These are phyloP conservation scores for Paracoccidioides lutzii DNA, from an alignment of 2,329 filamentous ascomycete genomes.

Conservation along the genomic window DNA sequence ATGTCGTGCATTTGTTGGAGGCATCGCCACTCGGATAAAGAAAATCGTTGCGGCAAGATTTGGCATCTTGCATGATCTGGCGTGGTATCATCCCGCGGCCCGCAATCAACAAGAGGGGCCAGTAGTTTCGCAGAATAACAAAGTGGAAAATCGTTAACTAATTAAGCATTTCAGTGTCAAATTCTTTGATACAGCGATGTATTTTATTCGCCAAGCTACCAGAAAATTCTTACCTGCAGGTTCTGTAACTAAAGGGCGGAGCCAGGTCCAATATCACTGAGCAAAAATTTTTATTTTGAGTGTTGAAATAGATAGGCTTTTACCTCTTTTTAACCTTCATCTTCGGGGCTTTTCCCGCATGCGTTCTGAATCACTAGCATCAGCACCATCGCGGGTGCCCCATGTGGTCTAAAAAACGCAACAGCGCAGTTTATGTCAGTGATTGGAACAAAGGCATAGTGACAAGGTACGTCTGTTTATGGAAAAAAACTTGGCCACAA, in stretches of 20 bases:
- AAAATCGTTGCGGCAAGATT: slow-evolving; percentile 1
- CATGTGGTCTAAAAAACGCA: slow-evolving; percentile 58
- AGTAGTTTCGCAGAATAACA: background rate
- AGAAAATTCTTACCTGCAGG: background rate
- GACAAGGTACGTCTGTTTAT: background rate
- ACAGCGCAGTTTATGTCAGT: slow-evolving; percentile 4
- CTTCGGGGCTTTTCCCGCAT: slow-evolving; percentile 31
- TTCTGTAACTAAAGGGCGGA: background rate
- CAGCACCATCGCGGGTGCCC: slow-evolving; percentile 79
- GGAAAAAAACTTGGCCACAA: background rate
- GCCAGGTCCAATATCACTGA: background rate
- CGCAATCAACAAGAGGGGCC: background rate
- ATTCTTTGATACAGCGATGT: background rate
- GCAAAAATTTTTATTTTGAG: slow-evolving; percentile 1
- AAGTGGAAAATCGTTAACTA: background rate
- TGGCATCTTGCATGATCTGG: background rate
- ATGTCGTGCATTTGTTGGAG: slow-evolving; percentile 2
- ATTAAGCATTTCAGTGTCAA: background rate
- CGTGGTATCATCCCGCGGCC: background rate
- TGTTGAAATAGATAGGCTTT: background rate
- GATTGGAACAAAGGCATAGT: background rate
- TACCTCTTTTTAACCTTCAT: background rate
- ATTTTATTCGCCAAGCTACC: background rate
- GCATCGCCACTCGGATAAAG: background rate
- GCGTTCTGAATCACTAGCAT: slow-evolving; percentile 43